phyloP scores from a whole-genome alignment of 2,329 filamentous ascomycete genomes.

The Pseudogymnoascus sp. region DNA sequence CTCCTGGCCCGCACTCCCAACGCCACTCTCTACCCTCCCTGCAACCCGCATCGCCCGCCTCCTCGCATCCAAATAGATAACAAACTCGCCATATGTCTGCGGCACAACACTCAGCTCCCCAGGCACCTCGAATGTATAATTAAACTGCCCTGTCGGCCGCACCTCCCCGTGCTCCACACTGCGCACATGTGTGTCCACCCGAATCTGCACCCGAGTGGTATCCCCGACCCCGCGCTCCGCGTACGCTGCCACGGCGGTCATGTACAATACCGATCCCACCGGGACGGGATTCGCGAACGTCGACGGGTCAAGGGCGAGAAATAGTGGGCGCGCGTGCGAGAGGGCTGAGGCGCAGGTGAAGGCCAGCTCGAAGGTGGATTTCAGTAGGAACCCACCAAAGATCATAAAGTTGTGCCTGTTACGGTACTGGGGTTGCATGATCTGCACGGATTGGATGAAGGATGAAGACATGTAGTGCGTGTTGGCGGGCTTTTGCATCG shows the following conservation, averaged over 20 bases:
- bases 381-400: constrained; percentile 64
- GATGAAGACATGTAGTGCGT: constrained; percentile 57
- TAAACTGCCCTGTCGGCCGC: constrained; percentile 64
- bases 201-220: constrained; percentile 55
- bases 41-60: constrained; percentile 23
- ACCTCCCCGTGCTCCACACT: constrained; percentile 61
- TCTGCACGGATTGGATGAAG: constrained; percentile 55
- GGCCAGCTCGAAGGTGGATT: constrained; percentile 64
- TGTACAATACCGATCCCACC: constrained; percentile 62
- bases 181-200: constrained; percentile 60
- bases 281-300: constrained; percentile 68
- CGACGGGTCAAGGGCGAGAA: constrained; percentile 61
- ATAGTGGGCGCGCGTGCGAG: constrained; percentile 58
- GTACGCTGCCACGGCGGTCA: constrained; percentile 60
- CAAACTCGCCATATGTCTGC: constrained; percentile 31
- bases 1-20: constrained; percentile 10
- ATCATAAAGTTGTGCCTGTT: constrained; percentile 69
- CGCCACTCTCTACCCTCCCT: constrained; percentile 1
- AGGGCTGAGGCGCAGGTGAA: constrained; percentile 65
- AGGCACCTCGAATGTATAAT: constrained; percentile 63
- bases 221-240: constrained; percentile 40
- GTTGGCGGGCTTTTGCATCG: constrained; percentile 47
- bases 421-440: constrained; percentile 66
- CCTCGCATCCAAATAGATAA: constrained; percentile 33
- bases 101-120: constrained; percentile 61